A percentile compares a stretch with the other conserved stretches of the same genome.
Evolutionary conservation across 345 rosid species (phyloP).

Genomic region (Pistacia atlantica): DNA sequence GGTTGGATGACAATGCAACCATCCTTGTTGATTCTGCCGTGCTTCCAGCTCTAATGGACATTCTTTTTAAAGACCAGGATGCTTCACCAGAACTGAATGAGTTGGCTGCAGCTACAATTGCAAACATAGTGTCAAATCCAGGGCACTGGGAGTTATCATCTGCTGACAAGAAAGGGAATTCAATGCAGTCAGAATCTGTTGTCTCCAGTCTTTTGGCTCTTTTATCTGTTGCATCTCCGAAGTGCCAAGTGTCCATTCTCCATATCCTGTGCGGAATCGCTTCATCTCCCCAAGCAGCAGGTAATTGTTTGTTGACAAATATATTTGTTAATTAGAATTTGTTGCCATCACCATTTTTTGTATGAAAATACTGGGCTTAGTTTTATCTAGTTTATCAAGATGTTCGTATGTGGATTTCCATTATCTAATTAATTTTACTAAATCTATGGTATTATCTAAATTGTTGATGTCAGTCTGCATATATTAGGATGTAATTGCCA

Average conservation of each 20-base stretch:
- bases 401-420: no score
- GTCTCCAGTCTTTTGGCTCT: constrained; percentile 33
- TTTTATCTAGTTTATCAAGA: neutral
- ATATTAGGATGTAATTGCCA: neutral
- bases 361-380: neutral
- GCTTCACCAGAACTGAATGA: constrained; percentile 28
- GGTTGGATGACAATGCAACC: constrained; percentile 41
- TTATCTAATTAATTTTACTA: no score
- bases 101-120: constrained; percentile 38
- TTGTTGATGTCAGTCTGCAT: neutral
- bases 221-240: constrained; percentile 31
- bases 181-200: constrained; percentile 39
- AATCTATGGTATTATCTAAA: neutral
- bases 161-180: constrained; percentile 39
- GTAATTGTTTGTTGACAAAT: constrained; percentile 21
- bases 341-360: constrained; percentile 1
- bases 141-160: constrained; percentile 49
- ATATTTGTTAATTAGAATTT: neutral
- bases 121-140: constrained; percentile 47
- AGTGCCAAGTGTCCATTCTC: constrained; percentile 34
- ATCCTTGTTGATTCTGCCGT: constrained; percentile 39
- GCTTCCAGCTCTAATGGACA: constrained; percentile 37
- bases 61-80: constrained; percentile 33
- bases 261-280: constrained; percentile 39
- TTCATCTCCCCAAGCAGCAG: constrained; percentile 49